Evolutionary conservation across 305 asterid genomes (phyloP).

Genomic region (Solanum hybrid): DNA sequence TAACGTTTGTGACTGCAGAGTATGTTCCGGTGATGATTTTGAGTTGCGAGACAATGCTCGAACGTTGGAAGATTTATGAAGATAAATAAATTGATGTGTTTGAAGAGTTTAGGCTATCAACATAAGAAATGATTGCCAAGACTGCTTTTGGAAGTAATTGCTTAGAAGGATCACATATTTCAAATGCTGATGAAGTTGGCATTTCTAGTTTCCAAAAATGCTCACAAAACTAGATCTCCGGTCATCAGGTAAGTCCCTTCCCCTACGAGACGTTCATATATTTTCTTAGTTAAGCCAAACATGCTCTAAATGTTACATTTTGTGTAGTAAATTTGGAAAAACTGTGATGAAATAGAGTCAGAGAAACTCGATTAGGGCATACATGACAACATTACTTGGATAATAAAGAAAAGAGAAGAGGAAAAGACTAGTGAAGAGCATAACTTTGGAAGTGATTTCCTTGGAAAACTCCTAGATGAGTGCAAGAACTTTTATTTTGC

Average conservation of each 20-base stretch:
- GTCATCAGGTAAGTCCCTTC: constrained; percentile 14
- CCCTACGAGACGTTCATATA: neutral
- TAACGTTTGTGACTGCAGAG: constrained; percentile 16
- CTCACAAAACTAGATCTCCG: constrained; percentile 28
- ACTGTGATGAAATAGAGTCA: constrained; percentile 42
- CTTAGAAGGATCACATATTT: constrained; percentile 51
- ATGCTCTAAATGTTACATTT: neutral
- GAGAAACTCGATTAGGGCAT: constrained; percentile 49
- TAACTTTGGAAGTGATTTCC: constrained; percentile 27
- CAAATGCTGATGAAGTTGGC: constrained; percentile 49
- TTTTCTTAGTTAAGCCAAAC: neutral
- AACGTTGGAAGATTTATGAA: constrained; percentile 40
- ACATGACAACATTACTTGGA: constrained; percentile 23
- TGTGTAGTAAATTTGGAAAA: constrained; percentile 32
- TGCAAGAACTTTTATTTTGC: constrained; percentile 73
- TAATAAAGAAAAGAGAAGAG: constrained; percentile 31
- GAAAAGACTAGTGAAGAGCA: constrained; percentile 5
- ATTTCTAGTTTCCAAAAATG: constrained; percentile 29
- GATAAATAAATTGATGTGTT: constrained; percentile 59
- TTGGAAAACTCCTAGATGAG: constrained; percentile 54
- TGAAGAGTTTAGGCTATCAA: constrained; percentile 41
- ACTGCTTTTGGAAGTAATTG: constrained; percentile 81
- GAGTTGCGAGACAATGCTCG: constrained; percentile 49
- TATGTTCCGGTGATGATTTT: constrained; percentile 55
- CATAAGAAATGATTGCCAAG: constrained; percentile 65